These are phyloP conservation scores for Amphirosellinia nigrospora DNA, from an alignment of 495 filamentous ascomycete species.

Conservation along the genomic window DNA sequence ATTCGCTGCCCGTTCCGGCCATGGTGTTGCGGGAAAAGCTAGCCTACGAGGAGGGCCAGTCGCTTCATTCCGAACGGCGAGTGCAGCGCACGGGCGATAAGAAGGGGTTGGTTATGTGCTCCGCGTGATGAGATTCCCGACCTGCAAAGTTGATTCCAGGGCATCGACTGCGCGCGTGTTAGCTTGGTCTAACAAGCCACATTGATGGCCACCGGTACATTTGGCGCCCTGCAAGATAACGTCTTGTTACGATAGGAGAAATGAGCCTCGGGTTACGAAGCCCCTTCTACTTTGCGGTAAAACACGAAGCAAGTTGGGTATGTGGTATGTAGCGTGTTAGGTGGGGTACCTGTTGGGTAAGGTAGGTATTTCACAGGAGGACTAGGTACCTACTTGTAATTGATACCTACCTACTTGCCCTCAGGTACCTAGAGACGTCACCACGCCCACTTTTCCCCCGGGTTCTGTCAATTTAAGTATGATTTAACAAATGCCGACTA, in stretches of 20 bases:
- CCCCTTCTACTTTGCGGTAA: neutral
- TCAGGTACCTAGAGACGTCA: too few species aligned
- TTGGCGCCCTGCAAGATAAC: neutral
- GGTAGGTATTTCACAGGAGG: neutral
- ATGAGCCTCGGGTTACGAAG: neutral
- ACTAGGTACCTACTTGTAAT: too few species aligned
- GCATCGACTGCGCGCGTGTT: constrained; percentile 1
- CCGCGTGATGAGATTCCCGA: neutral
- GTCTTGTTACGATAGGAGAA: neutral
- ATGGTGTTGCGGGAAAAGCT: constrained; percentile 42
- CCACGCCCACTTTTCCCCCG: neutral
- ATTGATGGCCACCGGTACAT: constrained; percentile 1
- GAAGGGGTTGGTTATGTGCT: neutral
- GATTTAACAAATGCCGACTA: too few species aligned
- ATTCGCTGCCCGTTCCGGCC: constrained; percentile 63
- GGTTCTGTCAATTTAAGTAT: too few species aligned
- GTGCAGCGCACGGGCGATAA: constrained; percentile 9
- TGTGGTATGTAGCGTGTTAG: neutral
- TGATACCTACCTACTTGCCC: too few species aligned
- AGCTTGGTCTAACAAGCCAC: constrained; percentile 1
- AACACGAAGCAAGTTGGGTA: neutral
- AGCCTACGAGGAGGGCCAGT: constrained; percentile 15
- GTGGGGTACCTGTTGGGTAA: too few species aligned
- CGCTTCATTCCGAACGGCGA: constrained; percentile 26
- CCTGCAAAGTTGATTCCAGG: neutral